These are phyloP conservation scores for Penicillium sp. DNA, from an alignment of 2,329 filamentous ascomycete genomes.

Conservation along the genomic window DNA sequence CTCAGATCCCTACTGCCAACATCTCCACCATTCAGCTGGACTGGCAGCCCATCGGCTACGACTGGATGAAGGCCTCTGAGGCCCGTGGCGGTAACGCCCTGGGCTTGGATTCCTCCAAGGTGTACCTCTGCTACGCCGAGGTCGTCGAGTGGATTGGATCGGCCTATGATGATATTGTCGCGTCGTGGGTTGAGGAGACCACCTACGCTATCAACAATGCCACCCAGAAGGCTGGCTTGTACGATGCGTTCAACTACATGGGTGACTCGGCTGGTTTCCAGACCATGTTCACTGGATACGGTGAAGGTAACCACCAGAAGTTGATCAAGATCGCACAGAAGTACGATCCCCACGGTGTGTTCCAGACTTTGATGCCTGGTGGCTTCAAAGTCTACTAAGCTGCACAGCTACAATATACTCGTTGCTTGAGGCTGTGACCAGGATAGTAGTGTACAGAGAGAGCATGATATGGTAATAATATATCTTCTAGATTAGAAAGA, in stretches of 20 bases:
- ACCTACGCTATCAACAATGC: slow-evolving; percentile 32
- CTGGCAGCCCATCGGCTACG: slow-evolving; percentile 36
- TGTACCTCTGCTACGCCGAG: slow-evolving; percentile 43
- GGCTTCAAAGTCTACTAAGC: slow-evolving; percentile 40
- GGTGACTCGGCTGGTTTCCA: slow-evolving; percentile 39
- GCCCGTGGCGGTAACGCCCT: slow-evolving; percentile 27
- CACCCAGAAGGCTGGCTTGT: slow-evolving; percentile 24
- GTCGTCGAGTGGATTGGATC: slow-evolving; percentile 37
- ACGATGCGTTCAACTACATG: slow-evolving; percentile 38
- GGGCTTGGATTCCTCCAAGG: slow-evolving; percentile 28
- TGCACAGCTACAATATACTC: background rate
- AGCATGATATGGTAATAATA: background rate
- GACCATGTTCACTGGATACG: slow-evolving; percentile 35
- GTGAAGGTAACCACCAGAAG: slow-evolving; percentile 30
- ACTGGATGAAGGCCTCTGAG: slow-evolving; percentile 36
- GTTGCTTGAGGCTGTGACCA: background rate
- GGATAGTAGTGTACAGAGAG: background rate
- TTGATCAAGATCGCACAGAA: slow-evolving; percentile 32
- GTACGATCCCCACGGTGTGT: slow-evolving; percentile 40
- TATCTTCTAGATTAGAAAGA: background rate
- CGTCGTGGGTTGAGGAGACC: slow-evolving; percentile 33
- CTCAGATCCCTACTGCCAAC: slow-evolving; percentile 32
- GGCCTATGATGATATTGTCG: slow-evolving; percentile 29
- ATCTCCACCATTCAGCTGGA: slow-evolving; percentile 46
- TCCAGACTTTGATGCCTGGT: slow-evolving; percentile 39